phyloP scores from a whole-genome alignment of 805 yeast species.

The Teunomyces tritomae region DNA sequence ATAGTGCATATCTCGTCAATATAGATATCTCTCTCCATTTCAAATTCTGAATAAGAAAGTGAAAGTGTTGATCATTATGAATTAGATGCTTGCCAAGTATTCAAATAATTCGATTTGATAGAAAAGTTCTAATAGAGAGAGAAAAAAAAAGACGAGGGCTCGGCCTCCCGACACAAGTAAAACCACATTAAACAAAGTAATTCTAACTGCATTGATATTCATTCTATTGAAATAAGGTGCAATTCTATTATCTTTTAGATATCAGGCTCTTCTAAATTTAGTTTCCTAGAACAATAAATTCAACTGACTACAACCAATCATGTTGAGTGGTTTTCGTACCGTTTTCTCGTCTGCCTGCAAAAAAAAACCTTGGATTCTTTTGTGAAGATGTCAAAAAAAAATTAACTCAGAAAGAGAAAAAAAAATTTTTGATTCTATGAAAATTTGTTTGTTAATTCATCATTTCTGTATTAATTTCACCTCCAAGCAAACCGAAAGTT shows the following conservation, averaged over 20 bases:
- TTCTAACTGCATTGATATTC: no score
- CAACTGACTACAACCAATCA: not conserved
- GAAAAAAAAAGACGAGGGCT: no score
- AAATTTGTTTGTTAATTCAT: constrained; percentile 3
- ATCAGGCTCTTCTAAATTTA: no score
- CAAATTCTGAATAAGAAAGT: no score
- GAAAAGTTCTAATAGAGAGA: no score
- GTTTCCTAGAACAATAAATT: no score
- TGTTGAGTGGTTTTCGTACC: not conserved
- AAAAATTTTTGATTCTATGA: constrained; percentile 3
- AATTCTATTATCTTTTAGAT: no score
- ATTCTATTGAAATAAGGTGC: no score
- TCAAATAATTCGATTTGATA: no score
- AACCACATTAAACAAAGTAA: no score
- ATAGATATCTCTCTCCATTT: not conserved
- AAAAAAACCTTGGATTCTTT: not conserved
- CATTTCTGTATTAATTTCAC: not conserved
- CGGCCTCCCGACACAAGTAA: no score
- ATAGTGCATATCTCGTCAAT: not conserved
- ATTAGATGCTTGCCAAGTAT: not conserved
- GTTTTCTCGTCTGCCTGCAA: not conserved
- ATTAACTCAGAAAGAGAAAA: not conserved
- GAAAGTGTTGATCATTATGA: no score
- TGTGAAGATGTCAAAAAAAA: constrained; percentile 1
- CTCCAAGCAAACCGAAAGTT: not conserved